Evolutionary conservation across 495 filamentous ascomycete genomes (phyloP).

Genomic region (Jackrogersella multiformis): DNA sequence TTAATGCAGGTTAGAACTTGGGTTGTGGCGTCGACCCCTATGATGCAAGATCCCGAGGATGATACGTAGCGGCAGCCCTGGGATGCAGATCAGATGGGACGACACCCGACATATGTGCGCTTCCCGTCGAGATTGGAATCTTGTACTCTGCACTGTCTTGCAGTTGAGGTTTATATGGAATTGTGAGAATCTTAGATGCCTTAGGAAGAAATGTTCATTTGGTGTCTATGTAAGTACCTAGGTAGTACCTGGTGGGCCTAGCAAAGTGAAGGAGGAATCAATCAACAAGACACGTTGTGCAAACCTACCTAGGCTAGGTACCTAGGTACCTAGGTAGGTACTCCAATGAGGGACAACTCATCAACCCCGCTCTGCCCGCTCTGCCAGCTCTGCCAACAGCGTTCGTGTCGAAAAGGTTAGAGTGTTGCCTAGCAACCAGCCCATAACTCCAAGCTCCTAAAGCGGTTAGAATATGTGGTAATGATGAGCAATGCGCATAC

Average conservation of each 20-base stretch:
- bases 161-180: neutral
- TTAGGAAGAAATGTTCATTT: neutral
- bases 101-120: conserved; percentile 1
- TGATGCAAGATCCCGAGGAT: conserved; percentile 39
- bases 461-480: neutral
- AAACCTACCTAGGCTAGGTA: no score
- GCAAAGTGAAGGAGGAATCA: neutral
- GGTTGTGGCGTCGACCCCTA: conserved; percentile 26
- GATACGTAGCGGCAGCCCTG: conserved; percentile 20
- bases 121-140: neutral
- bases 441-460: conserved; percentile 14
- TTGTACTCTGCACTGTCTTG: neutral
- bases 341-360: conserved; percentile 19
- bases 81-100: neutral
- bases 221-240: no score
- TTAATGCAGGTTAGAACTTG: conserved; percentile 29
- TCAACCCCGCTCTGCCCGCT: conserved; percentile 34
- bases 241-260: no score
- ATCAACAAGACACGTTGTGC: conserved; percentile 13
- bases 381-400: conserved; percentile 15
- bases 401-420: neutral
- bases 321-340: no score
- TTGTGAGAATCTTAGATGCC: no score
- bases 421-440: conserved; percentile 39
- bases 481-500: neutral